Percentiles rank a stretch among this genome's conserved stretches.
Conservation (phyloP, 202 grass and related monocot genomes). For the Zoysia matrella region DNA sequence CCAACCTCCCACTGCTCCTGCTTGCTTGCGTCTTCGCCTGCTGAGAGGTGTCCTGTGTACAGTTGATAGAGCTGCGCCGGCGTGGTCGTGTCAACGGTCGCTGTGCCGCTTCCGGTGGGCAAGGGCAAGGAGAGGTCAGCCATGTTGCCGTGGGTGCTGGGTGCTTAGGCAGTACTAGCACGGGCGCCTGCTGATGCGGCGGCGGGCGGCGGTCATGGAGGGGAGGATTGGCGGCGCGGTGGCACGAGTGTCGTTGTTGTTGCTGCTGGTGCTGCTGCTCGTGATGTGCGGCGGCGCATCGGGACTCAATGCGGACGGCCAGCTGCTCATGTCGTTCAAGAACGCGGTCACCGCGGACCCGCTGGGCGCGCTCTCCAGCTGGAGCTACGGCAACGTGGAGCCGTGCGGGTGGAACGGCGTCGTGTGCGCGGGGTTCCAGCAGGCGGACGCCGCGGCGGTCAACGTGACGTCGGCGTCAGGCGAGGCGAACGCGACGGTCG, state of each 20-base stretch:
- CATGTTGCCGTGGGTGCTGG: conserved; percentile 12
- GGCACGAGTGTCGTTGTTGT: neutral
- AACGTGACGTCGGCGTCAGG: too few species aligned
- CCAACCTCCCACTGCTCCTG: conserved; percentile 37
- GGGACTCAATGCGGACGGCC: too few species aligned
- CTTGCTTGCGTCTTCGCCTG: conserved; percentile 10
- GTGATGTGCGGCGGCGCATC: too few species aligned
- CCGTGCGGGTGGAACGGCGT: conserved; percentile 91
- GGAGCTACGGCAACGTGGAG: conserved; percentile 58
- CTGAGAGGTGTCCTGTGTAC: neutral
- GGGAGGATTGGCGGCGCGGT: neutral
- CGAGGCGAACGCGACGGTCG: neutral
- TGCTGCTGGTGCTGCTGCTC: conserved; percentile 49
- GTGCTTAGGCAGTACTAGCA: neutral
- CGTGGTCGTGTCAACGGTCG: neutral
- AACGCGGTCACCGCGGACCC: conserved; percentile 12
- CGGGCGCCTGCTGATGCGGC: neutral
- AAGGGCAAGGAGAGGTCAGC: too few species aligned
- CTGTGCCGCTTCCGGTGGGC: neutral
- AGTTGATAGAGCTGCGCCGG: too few species aligned
- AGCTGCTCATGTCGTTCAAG: too few species aligned
- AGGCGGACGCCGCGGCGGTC: too few species aligned
- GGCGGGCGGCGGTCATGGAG: conserved; percentile 28
- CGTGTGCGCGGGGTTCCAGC: neutral
- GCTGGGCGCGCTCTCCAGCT: conserved; percentile 59